Conservation (phyloP, 2,329 filamentous ascomycete species). For the Pyricularia pennisetigena region DNA sequence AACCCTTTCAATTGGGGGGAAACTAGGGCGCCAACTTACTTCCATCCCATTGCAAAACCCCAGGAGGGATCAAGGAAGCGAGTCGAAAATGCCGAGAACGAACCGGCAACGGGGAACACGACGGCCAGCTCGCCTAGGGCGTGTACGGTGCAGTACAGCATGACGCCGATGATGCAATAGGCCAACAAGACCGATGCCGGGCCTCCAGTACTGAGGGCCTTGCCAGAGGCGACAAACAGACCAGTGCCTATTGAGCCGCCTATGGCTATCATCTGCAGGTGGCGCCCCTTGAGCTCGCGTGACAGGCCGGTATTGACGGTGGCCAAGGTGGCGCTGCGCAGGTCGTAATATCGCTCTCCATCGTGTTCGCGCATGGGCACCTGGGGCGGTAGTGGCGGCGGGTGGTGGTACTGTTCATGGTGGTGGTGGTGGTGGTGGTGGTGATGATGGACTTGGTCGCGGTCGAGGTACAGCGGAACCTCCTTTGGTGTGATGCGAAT, state of each 20-base stretch:
- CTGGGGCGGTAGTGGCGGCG: constrained; percentile 4
- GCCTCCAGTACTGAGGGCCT: constrained; percentile 60
- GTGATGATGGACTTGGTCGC: not conserved
- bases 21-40: constrained; percentile 39
- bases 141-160: constrained; percentile 89
- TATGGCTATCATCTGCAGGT: constrained; percentile 97
- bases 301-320: constrained; percentile 69
- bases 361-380: constrained; percentile 21
- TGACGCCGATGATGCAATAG: constrained; percentile 70
- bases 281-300: constrained; percentile 69
- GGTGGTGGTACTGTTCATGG: not conserved
- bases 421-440: not conserved
- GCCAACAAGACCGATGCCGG: constrained; percentile 70
- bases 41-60: constrained; percentile 95
- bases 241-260: constrained; percentile 87
- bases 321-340: constrained; percentile 53
- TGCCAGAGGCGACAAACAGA: constrained; percentile 76
- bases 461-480: constrained; percentile 2
- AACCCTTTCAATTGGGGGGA: not conserved
- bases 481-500: constrained; percentile 36
- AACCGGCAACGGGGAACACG: constrained; percentile 81
- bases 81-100: constrained; percentile 86
- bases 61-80: constrained; percentile 88
- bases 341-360: constrained; percentile 41
- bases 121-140: constrained; percentile 88